Base-by-base conservation (phyloP, 495 filamentous ascomycete genomes). In the Sphaerosporella brunnea region DNA sequence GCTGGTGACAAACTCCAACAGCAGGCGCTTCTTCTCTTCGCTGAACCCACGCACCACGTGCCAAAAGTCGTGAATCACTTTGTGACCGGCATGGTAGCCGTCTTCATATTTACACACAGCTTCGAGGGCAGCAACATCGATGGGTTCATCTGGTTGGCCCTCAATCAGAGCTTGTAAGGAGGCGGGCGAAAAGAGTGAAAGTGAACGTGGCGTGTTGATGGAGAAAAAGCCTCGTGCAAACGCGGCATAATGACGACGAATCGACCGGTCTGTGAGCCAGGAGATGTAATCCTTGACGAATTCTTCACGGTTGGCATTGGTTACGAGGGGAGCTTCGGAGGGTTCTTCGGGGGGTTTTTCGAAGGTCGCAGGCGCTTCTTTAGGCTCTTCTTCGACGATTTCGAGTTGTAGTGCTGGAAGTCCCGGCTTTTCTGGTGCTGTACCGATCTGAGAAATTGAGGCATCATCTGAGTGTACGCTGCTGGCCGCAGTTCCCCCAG, bases 1-100 rank as follows among this genome's bases (percentile, higher is more conserved):
- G 2, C 86, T 85, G 19, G 90, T 97, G 19, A 96, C 87, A 53
- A 97, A 97, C 61, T 95, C 86, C 46, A 97, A 68, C 39, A 97
- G 66, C 55, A 71, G 70, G 25, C 74, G 69, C 56, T 78, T 78
- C 66, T 78, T 75, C 39, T 71, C 70, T n/a, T 79, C 67, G 25
- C 77, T 68, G 59, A 77, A 93, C 5, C 60, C 53, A 47, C 70
- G 73, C 4, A 88, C 78, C 7, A 93, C 71, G 23, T 63, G 68
- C 90, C 90, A 97, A 63, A 97, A 95, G 48, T 83, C 73, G 3
- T 66, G 57, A 43, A 97, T 76, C 13, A 77, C 72, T 3, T 66
- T 71, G 56, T 87, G 76, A 7, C 64, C 63, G 0, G 76, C 68
- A 34, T 75, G 70, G 66, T 82, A 93, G 15, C 84, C 84, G 35